phyloP scores from a whole-genome alignment of 2,329 filamentous ascomycete species.

The Diaporthe australafricana region DNA sequence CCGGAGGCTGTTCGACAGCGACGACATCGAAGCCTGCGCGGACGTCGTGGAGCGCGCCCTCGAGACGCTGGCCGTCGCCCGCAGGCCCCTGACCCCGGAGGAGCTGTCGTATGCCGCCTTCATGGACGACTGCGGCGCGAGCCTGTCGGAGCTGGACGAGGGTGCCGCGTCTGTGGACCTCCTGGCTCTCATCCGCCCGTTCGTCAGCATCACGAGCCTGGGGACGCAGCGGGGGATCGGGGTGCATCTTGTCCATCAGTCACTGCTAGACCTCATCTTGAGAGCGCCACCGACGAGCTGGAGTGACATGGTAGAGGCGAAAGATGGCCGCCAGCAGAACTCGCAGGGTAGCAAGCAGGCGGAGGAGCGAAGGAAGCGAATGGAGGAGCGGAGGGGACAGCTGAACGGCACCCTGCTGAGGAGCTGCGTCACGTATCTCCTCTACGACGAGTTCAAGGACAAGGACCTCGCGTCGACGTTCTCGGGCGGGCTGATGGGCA shows the following conservation, averaged over 20 bases:
- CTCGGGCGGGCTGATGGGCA: too few relatives aligned
- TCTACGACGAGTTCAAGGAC: not conserved
- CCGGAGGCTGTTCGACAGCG: not conserved
- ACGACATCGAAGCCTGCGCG: constrained; percentile 2
- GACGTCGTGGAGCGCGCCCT: constrained; percentile 11
- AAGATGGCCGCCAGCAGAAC: too few relatives aligned
- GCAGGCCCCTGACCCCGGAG: constrained; percentile 1
- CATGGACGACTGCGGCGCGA: not conserved
- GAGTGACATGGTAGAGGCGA: not conserved
- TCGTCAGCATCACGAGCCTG: not conserved
- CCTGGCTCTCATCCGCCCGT: not conserved
- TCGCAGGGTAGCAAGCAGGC: not conserved
- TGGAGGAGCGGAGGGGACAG: not conserved
- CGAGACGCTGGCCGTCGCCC: not conserved
- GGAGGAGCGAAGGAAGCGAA: not conserved
- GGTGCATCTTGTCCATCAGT: constrained; percentile 9
- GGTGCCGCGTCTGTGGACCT: not conserved
- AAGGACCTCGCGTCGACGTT: too few relatives aligned
- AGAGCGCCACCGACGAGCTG: not conserved
- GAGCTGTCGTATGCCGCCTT: not conserved
- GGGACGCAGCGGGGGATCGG: not conserved
- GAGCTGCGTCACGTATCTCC: not conserved
- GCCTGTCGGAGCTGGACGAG: not conserved
- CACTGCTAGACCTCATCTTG: not conserved
- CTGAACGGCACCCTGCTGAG: not conserved